These are phyloP conservation scores for Kockiozyma suomiensis DNA, from an alignment of 805 yeast species.

Conservation along the genomic window DNA sequence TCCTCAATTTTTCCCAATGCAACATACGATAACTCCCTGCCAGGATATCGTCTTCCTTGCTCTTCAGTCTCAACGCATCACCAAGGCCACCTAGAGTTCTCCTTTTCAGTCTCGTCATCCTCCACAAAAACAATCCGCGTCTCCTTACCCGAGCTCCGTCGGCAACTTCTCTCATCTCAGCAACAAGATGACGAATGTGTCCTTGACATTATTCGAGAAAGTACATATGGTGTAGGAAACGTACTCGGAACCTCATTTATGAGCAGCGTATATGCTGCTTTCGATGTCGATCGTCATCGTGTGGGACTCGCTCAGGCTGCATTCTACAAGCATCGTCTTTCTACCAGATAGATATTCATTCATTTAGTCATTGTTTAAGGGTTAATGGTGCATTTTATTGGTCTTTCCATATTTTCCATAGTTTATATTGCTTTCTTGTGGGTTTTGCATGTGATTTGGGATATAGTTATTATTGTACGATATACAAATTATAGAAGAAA, in stretches of 20 bases:
- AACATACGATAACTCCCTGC: constrained; percentile 19
- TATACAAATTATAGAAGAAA: not conserved
- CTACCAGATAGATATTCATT: not conserved
- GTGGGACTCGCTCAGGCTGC: constrained; percentile 28
- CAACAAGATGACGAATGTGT: constrained; percentile 8
- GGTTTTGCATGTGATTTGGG: too few species aligned
- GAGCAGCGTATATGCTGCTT: constrained; percentile 23
- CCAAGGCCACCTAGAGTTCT: constrained; percentile 1
- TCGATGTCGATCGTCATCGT: constrained; percentile 15
- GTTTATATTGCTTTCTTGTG: not conserved
- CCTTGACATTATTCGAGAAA: constrained; percentile 26
- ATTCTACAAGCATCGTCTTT: constrained; percentile 9
- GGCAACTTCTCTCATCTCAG: constrained; percentile 1
- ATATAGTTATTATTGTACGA: not conserved
- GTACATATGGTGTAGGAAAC: constrained; percentile 27
- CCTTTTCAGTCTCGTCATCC: constrained; percentile 6
- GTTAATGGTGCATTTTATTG: not conserved
- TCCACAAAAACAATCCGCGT: constrained; percentile 9
- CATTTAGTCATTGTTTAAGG: not conserved
- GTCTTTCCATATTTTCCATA: too few species aligned
- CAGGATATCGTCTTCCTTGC: constrained; percentile 30
- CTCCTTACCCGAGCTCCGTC: constrained; percentile 12
- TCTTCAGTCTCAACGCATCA: not conserved
- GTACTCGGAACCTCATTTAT: constrained; percentile 30
- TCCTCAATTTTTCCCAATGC: constrained; percentile 12